These are phyloP conservation scores for Solioccasus polychromus DNA, from an alignment of 768 basidiomycete species.

Conservation along the genomic window DNA sequence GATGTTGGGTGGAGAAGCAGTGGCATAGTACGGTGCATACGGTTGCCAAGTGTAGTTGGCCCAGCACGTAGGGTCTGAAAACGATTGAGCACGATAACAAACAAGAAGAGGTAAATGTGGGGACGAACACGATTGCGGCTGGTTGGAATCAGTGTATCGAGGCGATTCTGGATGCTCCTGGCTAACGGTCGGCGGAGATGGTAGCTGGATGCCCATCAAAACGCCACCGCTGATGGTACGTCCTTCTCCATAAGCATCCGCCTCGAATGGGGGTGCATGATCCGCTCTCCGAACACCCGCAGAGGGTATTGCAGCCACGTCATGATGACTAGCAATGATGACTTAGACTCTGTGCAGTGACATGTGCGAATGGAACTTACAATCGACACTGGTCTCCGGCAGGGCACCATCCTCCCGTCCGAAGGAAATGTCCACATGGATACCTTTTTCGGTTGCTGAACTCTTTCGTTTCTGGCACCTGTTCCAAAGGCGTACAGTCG, in stretches of 20 bases:
- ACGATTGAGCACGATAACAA: background rate
- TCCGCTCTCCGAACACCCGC: slow-evolving; percentile 8
- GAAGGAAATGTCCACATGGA: slow-evolving; percentile 41
- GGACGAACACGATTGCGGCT: slow-evolving; percentile 32
- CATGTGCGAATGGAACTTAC: slow-evolving; percentile 28
- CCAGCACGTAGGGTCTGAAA: slow-evolving; percentile 17
- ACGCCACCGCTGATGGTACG: slow-evolving; percentile 28
- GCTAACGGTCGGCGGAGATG: slow-evolving; percentile 9
- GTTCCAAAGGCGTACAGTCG: slow-evolving; percentile 16
- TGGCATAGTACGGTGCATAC: slow-evolving; percentile 30
- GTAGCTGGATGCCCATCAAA: slow-evolving; percentile 12
- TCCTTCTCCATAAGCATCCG: slow-evolving; percentile 5
- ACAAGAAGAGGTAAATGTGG: background rate
- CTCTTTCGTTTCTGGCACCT: background rate
- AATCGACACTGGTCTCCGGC: slow-evolving; percentile 40
- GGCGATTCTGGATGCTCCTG: slow-evolving; percentile 16
- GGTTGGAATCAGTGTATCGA: slow-evolving; percentile 32
- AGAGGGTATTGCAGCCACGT: slow-evolving; percentile 24
- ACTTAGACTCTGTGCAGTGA: background rate
- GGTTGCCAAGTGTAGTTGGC: slow-evolving; percentile 10
- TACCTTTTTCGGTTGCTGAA: slow-evolving; percentile 28
- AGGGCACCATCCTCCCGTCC: slow-evolving; percentile 43
- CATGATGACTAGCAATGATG: slow-evolving; percentile 15
- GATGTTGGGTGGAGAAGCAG: slow-evolving; percentile 16
- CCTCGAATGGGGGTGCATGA: slow-evolving; percentile 1